These are phyloP conservation scores for Nicotiana attenuata DNA, from an alignment of 257 asterid genomes.

Conservation along the genomic window DNA sequence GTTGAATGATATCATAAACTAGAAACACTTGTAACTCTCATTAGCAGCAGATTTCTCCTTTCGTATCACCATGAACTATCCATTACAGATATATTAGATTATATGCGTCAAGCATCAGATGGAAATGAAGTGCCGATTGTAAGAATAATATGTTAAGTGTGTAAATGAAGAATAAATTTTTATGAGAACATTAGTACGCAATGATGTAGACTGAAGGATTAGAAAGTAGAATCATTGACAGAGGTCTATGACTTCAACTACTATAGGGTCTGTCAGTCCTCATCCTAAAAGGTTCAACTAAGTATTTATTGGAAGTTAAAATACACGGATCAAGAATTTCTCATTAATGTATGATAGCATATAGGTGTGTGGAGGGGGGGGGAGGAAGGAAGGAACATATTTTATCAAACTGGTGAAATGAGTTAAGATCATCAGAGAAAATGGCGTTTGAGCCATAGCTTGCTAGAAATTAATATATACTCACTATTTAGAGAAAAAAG, in stretches of 20 bases:
- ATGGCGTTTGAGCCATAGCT: not conserved
- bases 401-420: not conserved
- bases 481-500: constrained; percentile 2
- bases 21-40: not conserved
- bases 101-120: not conserved
- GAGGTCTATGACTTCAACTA: not conserved
- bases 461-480: not conserved
- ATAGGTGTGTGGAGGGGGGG: too few relatives aligned
- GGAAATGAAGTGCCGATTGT: not conserved
- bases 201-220: not conserved
- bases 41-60: not conserved
- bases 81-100: not conserved
- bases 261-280: not conserved
- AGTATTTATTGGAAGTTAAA: not conserved
- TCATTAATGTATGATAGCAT: not conserved
- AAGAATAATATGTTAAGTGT: not conserved
- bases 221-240: too few relatives aligned
- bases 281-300: not conserved
- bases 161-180: not conserved
- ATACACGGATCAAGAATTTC: not conserved
- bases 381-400: not conserved
- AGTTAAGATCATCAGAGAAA: not conserved
- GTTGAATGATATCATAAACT: not conserved
- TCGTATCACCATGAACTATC: not conserved
- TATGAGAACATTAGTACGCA: not conserved